Evolutionary conservation across 1,139 yeast genomes (phyloP), one percentile per base, ranked within the genome.

Genomic region (Suhomyces chickasaworum): DNA sequence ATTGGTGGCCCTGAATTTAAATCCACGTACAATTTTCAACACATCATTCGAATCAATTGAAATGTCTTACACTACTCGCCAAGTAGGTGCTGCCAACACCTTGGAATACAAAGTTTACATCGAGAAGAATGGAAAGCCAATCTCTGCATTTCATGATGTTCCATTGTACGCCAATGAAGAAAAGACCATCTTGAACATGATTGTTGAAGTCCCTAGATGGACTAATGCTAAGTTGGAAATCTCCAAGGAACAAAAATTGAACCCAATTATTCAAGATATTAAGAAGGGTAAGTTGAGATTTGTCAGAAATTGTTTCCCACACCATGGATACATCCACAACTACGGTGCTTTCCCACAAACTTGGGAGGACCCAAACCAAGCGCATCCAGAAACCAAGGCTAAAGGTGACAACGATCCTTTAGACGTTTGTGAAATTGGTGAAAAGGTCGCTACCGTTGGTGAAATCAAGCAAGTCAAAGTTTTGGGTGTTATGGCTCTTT

Each of bases 291-390:
- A 89, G 68, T 80, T 89, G 57, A 76, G 95, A 68, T 86, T 84
- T 60, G 95, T 91, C 45, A 84, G 95, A 68, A 93, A 93, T 78
- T 77, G 95, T 54, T 91, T 89, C 80, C 99, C 99, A 29, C 95
- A 86, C 76, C 91, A 89, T 65, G 99, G 99, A 22, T 91, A 91
- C 72, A 89, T 93, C 53, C 96, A 89, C 72, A 91, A 91, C 72
- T 91, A 91, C 66, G 98, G 99, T 53, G 97, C 98, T n/a, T 80
- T 93, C 68, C 97, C 99, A 40, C 98, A 91, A 73, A 93, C 99
- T 22, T 93, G 98, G 98, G 99, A 93, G 64, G 83, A 80, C 56
- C 83, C 83, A 47, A 73, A 71, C 62, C 69, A 63, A 54, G 51
- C 64, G 44, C 67, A 64, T 53, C 63, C 60, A 10, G 66, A 61